These are phyloP conservation scores for Dovyalis caffra DNA, from an alignment of 345 rosid species.

Conservation along the genomic window DNA sequence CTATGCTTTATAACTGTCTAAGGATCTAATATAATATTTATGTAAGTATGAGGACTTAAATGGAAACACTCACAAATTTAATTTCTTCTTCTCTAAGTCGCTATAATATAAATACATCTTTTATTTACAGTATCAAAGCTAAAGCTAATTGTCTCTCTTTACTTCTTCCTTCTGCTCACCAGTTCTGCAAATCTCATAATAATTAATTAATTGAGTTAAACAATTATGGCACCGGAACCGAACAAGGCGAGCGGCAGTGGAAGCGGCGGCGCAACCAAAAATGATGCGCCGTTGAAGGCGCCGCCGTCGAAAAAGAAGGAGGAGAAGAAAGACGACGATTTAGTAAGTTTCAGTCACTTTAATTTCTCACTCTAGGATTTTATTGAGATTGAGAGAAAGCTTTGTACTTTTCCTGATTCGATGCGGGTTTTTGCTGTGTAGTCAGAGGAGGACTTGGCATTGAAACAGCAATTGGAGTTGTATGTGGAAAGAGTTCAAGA, in stretches of 20 bases:
- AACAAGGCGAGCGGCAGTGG: slow-evolving; percentile 44
- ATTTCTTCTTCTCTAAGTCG: slow-evolving; percentile 18
- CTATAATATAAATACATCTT: background rate
- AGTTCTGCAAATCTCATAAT: background rate
- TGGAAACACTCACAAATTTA: too few species aligned
- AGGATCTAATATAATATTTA: too few species aligned
- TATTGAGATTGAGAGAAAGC: background rate
- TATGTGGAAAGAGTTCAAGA: slow-evolving; percentile 96
- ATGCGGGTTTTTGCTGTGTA: slow-evolving; percentile 25
- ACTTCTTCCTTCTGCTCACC: background rate
- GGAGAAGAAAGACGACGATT: slow-evolving; percentile 88
- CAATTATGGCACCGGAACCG: slow-evolving; percentile 52
- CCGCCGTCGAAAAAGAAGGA: slow-evolving; percentile 85
- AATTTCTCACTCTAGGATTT: background rate
- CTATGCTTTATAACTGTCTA: too few species aligned
- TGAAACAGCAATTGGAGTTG: slow-evolving; percentile 91
- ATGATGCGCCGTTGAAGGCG: slow-evolving; percentile 52
- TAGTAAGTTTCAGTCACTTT: slow-evolving; percentile 42
- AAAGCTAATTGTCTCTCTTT: background rate
- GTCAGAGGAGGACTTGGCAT: slow-evolving; percentile 92
- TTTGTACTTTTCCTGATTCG: background rate
- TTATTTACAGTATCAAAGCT: background rate
- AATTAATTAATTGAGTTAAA: too few species aligned
- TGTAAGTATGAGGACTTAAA: too few species aligned
- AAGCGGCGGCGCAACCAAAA: slow-evolving; percentile 41